Base-by-base conservation (phyloP, 192 early-diverging fungal species). In the Backusella morwellensis region DNA sequence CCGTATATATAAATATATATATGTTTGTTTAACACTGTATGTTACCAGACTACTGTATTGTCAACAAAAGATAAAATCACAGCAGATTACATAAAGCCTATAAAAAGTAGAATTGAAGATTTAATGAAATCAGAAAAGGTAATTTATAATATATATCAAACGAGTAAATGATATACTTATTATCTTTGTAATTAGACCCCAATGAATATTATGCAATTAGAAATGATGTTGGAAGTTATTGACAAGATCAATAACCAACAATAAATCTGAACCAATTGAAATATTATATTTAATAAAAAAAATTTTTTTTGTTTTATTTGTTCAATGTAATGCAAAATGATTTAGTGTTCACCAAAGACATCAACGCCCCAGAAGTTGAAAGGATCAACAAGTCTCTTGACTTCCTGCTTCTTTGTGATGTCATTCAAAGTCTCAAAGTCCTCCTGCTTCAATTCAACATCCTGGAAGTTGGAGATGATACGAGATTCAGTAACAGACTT, bases 401-500 rank as follows among this genome's bases (percentile, higher is more conserved):
- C 12, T 34, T 67, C 3, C 4, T 44, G 19, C 12, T 36, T n/a
- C 41, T 72, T 66, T 8, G 42, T 26, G 21, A 75, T 66, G 1
- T 67, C 17, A 15, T 75, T 75, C 26, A 75, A 34, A 34, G 26
- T 32, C 14, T 41, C 29, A 34, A 75, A 75, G 34, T 75, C 74
- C n/a, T 75, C 74, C 26, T 75, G 21, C 0, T 32, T 68, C 12
- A 79, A 47, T 52, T 73, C 35, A 68, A 68, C 52, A 17, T 67
- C 47, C 11, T 74, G 23, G 19, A 75, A 75, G 74, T 80, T 80
- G 40, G 75, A 56, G 14, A 72, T 38, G 69, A 80, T 80, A 21
- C 78, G 78, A 34, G 75, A 74, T 29, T 84, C 80, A 68, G 89
- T 91, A 70, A 88, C 91, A 11, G 93, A 94, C 85, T 96, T 95